A percentile compares a stretch with the other conserved stretches of the same genome.
These are phyloP conservation scores for Ceratobasidium sp. DNA, from an alignment of 1,284 basidiomycete species.

Conservation along the genomic window DNA sequence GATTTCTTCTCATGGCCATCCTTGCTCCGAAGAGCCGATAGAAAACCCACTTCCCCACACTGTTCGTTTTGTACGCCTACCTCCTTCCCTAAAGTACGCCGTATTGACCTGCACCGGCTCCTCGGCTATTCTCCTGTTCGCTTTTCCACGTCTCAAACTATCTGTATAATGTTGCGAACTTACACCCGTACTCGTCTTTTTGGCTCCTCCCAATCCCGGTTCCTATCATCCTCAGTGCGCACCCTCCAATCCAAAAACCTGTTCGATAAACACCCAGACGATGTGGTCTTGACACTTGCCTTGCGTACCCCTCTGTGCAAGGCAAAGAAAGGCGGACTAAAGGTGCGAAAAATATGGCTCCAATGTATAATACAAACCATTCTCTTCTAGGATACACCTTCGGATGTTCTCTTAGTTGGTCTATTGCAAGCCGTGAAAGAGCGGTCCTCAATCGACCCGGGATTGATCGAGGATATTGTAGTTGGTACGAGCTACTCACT, in stretches of 20 bases:
- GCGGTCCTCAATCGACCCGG: conserved; percentile 65
- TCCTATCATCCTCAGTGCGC: conserved; percentile 40
- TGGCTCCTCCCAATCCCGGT: not conserved
- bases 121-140: conserved; percentile 22
- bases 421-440: conserved; percentile 73
- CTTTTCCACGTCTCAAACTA: not conserved
- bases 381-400: conserved; percentile 65
- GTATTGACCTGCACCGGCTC: conserved; percentile 20
- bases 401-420: conserved; percentile 78
- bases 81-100: conserved; percentile 31
- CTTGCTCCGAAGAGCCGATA: not conserved
- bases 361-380: no score
- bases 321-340: conserved; percentile 84
- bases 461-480: conserved; percentile 82
- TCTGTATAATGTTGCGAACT: conserved; percentile 14
- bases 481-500: conserved; percentile 67
- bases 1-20: conserved; percentile 21
- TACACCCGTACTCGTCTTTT: conserved; percentile 5
- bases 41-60: no score
- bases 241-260: conserved; percentile 36
- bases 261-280: conserved; percentile 71
- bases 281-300: conserved; percentile 89
- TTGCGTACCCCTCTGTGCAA: conserved; percentile 83
- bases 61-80: not conserved
- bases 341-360: conserved; percentile 53